Evolutionary conservation across 352 stramenopile species (phyloP), one percentile per base, ranked within the genome.

Genomic region (Pythium utonaiense): DNA sequence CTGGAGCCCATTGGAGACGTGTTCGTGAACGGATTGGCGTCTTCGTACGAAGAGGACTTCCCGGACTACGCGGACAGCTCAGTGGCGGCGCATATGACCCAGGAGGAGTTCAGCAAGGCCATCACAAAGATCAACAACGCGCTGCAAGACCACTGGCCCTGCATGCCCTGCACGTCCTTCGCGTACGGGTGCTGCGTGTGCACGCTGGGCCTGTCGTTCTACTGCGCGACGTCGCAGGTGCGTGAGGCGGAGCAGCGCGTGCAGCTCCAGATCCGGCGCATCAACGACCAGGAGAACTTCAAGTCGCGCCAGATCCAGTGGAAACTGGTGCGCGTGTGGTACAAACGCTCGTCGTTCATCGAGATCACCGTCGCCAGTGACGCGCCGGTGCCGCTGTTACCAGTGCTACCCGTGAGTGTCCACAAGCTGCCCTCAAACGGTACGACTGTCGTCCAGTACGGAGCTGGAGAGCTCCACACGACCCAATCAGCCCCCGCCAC

Each of bases 181-280:
- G 81, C 74, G 14, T 93, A 91, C 65, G 81, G 81, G 28, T 95
- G 86, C 68, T 95, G 86, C 63, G 48, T 93, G 24, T 95, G 86
- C 67, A 92, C 86, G 28, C 62, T 89, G 17, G 86, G 86, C 0
- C 60, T 93, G 19, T 93, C 83, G 12, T 77, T 95, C 41, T 95
- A 95, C 61, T 93, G 86, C 28, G 86, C 86, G 28, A 74, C 74
- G 21, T 67, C 73, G 10, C 86, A 95, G 61, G 83, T 95, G 28
- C 69, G 71, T 24, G 86, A 95, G 48, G 83, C 86, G 8, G 82
- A 93, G 59, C 66, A 54, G 52, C 78, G 83, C 36, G 60, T 88
- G 45, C 62, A 78, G 33, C 57, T 91, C 30, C 86, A 95, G 54
- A 67, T 95, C 44, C 71, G 70, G 25, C 83, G 81, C 6, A 66